Conservation (phyloP, 2,329 filamentous ascomycete species). For the Scedosporium dehoogii region DNA sequence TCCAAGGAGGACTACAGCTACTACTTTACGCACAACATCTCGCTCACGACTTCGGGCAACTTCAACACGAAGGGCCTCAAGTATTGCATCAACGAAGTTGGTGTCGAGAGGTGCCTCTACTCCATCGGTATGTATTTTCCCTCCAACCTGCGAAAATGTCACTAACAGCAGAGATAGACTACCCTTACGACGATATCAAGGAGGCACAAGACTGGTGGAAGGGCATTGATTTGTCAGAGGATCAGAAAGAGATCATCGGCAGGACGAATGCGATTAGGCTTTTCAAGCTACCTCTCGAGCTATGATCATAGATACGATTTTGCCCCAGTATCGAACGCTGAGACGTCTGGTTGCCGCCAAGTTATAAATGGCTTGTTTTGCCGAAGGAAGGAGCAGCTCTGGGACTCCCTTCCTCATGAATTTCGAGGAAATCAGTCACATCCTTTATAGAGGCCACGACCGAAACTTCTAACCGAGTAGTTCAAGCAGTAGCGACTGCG, state of each 20-base stretch:
- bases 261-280: conserved; percentile 21
- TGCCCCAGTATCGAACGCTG: background rate
- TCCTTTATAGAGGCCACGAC: too few relatives aligned
- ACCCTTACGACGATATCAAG: conserved; percentile 23
- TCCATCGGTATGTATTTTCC: conserved; percentile 23
- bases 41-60: conserved; percentile 29
- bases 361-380: too few relatives aligned
- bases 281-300: conserved; percentile 22
- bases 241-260: conserved; percentile 18
- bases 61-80: conserved; percentile 28
- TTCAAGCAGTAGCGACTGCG: too few relatives aligned
- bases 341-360: background rate
- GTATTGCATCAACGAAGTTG: conserved; percentile 28
- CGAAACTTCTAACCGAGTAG: too few relatives aligned
- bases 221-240: conserved; percentile 16
- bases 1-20: conserved; percentile 29
- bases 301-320: background rate
- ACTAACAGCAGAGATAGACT: conserved; percentile 15
- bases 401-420: too few relatives aligned
- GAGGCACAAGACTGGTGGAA: conserved; percentile 24
- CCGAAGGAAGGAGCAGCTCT: too few relatives aligned
- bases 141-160: background rate
- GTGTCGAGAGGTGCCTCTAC: conserved; percentile 26
- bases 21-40: conserved; percentile 29
- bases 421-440: too few relatives aligned